Evolutionary conservation across 352 stramenopile species (phyloP), one percentile per base, ranked within the genome.

Genomic region (Pythium periplocum): DNA sequence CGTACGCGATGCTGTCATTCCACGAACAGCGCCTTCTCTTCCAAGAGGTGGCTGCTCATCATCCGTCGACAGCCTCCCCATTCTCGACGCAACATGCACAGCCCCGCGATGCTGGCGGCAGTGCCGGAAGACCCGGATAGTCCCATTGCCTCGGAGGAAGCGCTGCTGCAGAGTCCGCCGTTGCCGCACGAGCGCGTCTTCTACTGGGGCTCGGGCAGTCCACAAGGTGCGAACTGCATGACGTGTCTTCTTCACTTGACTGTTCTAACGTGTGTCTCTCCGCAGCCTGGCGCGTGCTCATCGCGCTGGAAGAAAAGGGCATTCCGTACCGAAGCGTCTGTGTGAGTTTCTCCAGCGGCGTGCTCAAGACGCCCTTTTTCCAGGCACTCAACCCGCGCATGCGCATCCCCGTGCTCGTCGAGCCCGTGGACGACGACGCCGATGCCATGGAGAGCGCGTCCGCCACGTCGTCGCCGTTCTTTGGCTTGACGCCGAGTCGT

Each of bases 121-220:
- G 38, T 12, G 7, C 7, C 12, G 38, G 38, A 8, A 7, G 44
- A 48, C 12, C 55, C 56, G 36, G 59, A 62, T 12, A 39, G 51
- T 34, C 43, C 43, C 32, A 67, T 87, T 26, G 62, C 55, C 41
- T 75, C 61, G 49, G 79, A 87, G 43, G 70, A 83, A 12, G 74
- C 85, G 59, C 68, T 90, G 62, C 55, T 83, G 45, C 76, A 61
- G 45, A 53, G 68, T 1, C 74, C 73, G n/a, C 77, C 79, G 41
- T 63, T 67, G 53, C 73, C 77, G 6, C 66, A 87, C 54, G 83
- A 93, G 51, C 79, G 83, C 47, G 79, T 93, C 2, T 58, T 93
- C 43, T 93, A 88, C 64, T 93, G 83, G 83, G 83, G 83, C 38
- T 93, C 83, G 1, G 83, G 83, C 34, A 90, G 79, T 59, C 83